phyloP scores from a whole-genome alignment of 768 basidiomycete species.

The Russula ochroleuca region DNA sequence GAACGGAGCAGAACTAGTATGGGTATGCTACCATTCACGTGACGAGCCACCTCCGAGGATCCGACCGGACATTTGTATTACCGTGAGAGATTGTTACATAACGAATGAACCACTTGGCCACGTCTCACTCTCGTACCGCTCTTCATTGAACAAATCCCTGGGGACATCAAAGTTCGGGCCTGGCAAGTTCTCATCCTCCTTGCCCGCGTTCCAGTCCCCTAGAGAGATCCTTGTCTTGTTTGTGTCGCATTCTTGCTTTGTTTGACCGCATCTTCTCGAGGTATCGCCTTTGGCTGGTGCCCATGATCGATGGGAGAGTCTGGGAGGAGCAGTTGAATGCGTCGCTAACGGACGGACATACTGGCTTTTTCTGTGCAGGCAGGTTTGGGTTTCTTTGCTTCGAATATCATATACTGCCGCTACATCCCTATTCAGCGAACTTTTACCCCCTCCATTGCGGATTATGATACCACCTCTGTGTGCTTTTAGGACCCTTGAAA shows the following conservation, averaged over 20 bases:
- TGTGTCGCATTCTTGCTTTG: constrained; percentile 33
- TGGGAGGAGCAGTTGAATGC: constrained; percentile 37
- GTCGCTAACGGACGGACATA: constrained; percentile 38
- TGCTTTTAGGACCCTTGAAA: not conserved
- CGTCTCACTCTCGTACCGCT: constrained; percentile 28
- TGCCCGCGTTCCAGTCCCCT: constrained; percentile 94
- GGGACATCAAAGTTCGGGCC: constrained; percentile 94
- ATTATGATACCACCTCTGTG: not conserved
- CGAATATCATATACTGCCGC: not conserved
- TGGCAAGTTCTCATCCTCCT: constrained; percentile 71
- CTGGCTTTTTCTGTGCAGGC: not conserved
- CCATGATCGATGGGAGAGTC: constrained; percentile 49
- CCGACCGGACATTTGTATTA: not conserved
- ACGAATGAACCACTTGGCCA: constrained; percentile 25
- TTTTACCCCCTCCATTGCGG: not conserved
- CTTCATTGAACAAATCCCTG: constrained; percentile 60
- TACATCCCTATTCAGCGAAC: not conserved
- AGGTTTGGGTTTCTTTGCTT: not conserved
- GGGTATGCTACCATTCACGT: not conserved
- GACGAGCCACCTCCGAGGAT: too few relatives aligned
- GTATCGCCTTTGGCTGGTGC: constrained; percentile 66
- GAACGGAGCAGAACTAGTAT: not conserved
- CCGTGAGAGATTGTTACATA: constrained; percentile 45
- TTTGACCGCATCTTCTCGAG: constrained; percentile 52
- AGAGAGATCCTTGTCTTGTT: constrained; percentile 42